Percentiles rank a stretch among this genome's conserved stretches.
These are phyloP conservation scores for Pseudoturritis turrita DNA, from an alignment of 345 rosid species.

Conservation along the genomic window DNA sequence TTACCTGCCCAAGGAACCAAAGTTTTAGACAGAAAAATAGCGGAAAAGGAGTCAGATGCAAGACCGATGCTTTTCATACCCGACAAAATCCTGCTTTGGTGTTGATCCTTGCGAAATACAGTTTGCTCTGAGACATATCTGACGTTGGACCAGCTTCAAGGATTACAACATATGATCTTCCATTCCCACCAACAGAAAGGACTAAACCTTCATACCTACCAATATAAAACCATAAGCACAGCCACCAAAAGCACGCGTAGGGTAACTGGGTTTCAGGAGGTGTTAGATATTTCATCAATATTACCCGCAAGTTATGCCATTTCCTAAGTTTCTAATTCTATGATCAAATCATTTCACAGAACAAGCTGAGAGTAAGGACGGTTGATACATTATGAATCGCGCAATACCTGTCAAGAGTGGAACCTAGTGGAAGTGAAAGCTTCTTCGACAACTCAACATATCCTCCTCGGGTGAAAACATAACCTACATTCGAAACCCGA, in stretches of 20 bases:
- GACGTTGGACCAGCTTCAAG: constrained; percentile 97
- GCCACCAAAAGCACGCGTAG: not conserved
- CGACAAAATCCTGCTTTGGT: constrained; percentile 93
- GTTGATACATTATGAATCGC: not conserved
- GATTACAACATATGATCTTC: constrained; percentile 84
- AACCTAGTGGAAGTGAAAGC: constrained; percentile 72
- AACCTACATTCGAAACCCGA: constrained; percentile 42
- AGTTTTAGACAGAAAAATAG: not conserved
- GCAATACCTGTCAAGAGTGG: constrained; percentile 84
- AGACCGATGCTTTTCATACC: constrained; percentile 41
- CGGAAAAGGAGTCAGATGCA: not conserved
- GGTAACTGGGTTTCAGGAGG: not conserved
- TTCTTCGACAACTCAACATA: constrained; percentile 82
- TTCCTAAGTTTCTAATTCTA: constrained; percentile 9
- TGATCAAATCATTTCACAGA: not conserved
- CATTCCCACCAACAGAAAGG: constrained; percentile 95
- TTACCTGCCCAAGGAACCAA: constrained; percentile 58
- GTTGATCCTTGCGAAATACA: constrained; percentile 80
- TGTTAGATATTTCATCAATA: not conserved
- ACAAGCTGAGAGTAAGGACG: not conserved
- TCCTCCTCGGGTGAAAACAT: constrained; percentile 91
- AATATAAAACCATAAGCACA: constrained; percentile 6
- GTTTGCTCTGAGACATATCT: constrained; percentile 79
- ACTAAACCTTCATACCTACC: constrained; percentile 86
- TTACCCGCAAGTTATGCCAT: not conserved